A percentile compares a stretch with the other conserved stretches of the same genome.
phyloP scores from a whole-genome alignment of 2,329 filamentous ascomycete genomes.

The Capronia coronata region DNA sequence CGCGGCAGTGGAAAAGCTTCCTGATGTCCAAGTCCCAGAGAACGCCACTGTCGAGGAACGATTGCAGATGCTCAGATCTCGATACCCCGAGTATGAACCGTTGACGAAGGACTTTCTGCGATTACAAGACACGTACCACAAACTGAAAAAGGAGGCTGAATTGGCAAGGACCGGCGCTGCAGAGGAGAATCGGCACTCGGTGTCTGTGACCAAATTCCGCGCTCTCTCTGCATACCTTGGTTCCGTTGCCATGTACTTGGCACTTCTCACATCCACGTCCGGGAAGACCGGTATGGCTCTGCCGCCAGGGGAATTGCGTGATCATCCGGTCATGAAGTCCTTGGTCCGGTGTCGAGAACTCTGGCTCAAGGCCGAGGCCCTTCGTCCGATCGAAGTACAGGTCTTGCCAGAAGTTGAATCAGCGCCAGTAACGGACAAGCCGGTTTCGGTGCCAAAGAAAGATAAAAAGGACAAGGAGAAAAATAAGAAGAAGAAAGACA shows the following conservation, averaged over 20 bases:
- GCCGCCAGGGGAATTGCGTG: constrained; percentile 70
- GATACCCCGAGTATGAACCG: constrained; percentile 89
- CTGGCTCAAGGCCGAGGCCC: constrained; percentile 67
- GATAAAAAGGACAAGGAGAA: constrained; percentile 39
- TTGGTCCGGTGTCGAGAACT: constrained; percentile 71
- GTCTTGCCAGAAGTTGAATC: constrained; percentile 27
- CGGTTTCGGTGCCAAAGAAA: constrained; percentile 33
- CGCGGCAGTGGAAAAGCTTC: constrained; percentile 70
- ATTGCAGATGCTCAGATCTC: constrained; percentile 64
- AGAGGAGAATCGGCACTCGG: constrained; percentile 34
- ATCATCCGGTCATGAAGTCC: constrained; percentile 85
- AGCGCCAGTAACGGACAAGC: constrained; percentile 19
- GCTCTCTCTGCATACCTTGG: constrained; percentile 81
- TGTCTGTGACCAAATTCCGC: constrained; percentile 67
- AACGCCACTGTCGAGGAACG: constrained; percentile 71
- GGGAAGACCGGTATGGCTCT: constrained; percentile 58
- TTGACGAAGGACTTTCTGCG: constrained; percentile 71
- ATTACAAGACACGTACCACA: constrained; percentile 58
- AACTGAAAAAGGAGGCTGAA: constrained; percentile 54
- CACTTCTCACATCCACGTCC: constrained; percentile 66
- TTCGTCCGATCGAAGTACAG: constrained; percentile 49
- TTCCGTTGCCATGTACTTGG: constrained; percentile 87
- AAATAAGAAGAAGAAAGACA: constrained; percentile 42
- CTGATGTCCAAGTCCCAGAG: constrained; percentile 72
- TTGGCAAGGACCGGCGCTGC: constrained; percentile 45